Evolutionary conservation across 495 filamentous ascomycete species (phyloP), one percentile per base, ranked within the genome.

Genomic region (Penicillium coffeae): DNA sequence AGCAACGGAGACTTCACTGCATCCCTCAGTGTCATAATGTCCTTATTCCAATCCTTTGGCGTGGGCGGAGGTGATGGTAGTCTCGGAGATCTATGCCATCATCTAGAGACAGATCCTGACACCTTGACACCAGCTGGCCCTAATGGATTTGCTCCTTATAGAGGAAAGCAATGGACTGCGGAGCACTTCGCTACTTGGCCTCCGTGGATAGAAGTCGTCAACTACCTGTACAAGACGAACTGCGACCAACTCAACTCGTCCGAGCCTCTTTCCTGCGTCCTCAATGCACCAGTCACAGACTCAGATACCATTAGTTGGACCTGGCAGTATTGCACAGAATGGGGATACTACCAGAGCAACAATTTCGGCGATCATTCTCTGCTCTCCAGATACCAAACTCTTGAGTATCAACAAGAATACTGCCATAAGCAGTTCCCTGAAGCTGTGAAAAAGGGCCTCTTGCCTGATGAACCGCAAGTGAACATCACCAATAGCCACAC

Each of bases 291-390:
- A 3, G 55, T 64, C 25, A 54, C 54, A 14, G 68, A 74, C 15
- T 56, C 74, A 0, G 60, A 65, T 35, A 45, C 51, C 8, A 73
- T 81, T 42, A 64, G 68, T 42, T 84, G 81, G 81, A 73, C 62
- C 7, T 84, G 79, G 79, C 78, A 82, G 54, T 81, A 77, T 54
- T 83, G 81, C 60, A 76, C 76, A 9, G 73, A 83, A 58, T 82
- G 71, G 68, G 81, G 80, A 32, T 77, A 69, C 52, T 75, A 74
- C 52, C 79, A 82, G 52, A 69, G 68, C 50, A 71, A 74, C 50
- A 83, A 83, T 47, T 59, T 69, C 14, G 69, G 72, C 13, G 58
- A 61, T 7, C 66, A 77, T 47, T 70, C 73, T 9, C 60, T 84
- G 9, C 64, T 80, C 21, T 78, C 75, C 21, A 59, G 56, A 12